Conservation (phyloP, 495 filamentous ascomycete species). For the Penicillium dipodomyicola region DNA sequence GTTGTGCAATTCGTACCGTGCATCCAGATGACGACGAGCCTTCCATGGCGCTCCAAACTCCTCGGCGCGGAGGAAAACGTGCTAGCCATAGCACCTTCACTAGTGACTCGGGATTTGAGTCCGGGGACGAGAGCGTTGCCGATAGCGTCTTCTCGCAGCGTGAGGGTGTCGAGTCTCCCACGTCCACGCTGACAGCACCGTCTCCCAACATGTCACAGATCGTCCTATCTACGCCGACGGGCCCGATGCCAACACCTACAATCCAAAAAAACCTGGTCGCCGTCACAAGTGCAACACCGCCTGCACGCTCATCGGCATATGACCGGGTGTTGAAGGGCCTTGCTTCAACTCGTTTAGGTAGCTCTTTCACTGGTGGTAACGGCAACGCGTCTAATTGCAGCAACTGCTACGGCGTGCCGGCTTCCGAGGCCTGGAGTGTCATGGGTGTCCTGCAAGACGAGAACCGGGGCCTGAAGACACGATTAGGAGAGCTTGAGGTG, state of each 20-base stretch:
- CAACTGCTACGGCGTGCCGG: conserved; percentile 60
- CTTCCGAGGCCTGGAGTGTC: conserved; percentile 69
- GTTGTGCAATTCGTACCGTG: conserved; percentile 35
- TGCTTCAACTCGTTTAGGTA: conserved; percentile 36
- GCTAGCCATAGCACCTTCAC: conserved; percentile 52
- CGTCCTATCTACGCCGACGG: conserved; percentile 31
- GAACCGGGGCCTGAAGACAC: conserved; percentile 66
- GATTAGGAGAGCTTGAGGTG: conserved; percentile 63
- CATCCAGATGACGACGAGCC: conserved; percentile 35
- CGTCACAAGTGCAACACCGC: conserved; percentile 18
- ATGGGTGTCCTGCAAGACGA: conserved; percentile 68
- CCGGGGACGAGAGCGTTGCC: conserved; percentile 53
- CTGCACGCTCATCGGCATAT: conserved; percentile 39
- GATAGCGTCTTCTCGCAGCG: conserved; percentile 65
- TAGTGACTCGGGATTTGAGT: conserved; percentile 54
- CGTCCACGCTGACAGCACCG: conserved; percentile 47
- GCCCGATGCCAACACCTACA: conserved; percentile 19
- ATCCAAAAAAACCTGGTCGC: conserved; percentile 28
- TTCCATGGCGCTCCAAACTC: conserved; percentile 56
- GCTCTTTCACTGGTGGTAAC: conserved; percentile 31
- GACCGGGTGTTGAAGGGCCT: conserved; percentile 45
- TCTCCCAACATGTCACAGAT: conserved; percentile 42
- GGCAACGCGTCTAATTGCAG: conserved; percentile 44
- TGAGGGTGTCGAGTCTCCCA: conserved; percentile 49
- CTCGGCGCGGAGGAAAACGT: conserved; percentile 48